Evolutionary conservation across 2,329 filamentous ascomycete genomes (phyloP), one percentile per base, ranked within the genome.

Genomic region (Acrocalymma vagum): DNA sequence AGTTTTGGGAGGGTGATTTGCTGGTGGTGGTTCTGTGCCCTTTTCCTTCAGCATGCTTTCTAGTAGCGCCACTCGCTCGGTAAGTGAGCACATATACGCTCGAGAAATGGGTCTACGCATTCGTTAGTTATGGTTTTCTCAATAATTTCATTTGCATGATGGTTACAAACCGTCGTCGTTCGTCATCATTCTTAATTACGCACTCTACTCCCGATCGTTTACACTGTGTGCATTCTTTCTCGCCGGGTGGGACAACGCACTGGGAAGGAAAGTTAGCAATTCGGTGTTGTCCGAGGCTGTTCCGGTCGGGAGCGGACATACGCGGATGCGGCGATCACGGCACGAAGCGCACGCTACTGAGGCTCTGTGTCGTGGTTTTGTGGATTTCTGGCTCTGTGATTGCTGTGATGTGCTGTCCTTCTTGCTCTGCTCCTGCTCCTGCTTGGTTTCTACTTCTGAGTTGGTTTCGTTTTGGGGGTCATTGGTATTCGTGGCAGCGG

Each of bases 181-280:
- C 79, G 58, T 82, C 79, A 45, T 82, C 79, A 49, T 82, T 79
- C 53, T 78, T 80, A 54, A 82, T 82, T 38, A 82, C 65, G 49
- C 79, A 82, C 30, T 76, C 69, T 9, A 74, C 71, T 11, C 76
- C 78, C 3, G 75, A 72, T 38, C 76, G 69, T 51, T 76, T 75
- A 58, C 79, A 82, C 45, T 81, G 78, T 14, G 72, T 75, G 58
- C 79, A 82, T 43, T 73, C 72, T 8, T 65, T 65, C 44, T 79
- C 72, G 9, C 78, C 78, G 27, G 76, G 71, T 28, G 76, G 78
- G 8, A 82, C 78, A 3, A 82, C 79, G 47, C 79, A 82, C 55
- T 80, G 63, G 9, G n/a, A n/a, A 14, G 9, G 18, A 23, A 27
- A 23, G 43, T 64, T 38, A 57, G 45, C 43, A 37, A 71, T n/a